A percentile compares a stretch with the other conserved stretches of the same genome.
phyloP scores from a whole-genome alignment of 2,329 filamentous ascomycete genomes.

The Acarospora socialis region DNA sequence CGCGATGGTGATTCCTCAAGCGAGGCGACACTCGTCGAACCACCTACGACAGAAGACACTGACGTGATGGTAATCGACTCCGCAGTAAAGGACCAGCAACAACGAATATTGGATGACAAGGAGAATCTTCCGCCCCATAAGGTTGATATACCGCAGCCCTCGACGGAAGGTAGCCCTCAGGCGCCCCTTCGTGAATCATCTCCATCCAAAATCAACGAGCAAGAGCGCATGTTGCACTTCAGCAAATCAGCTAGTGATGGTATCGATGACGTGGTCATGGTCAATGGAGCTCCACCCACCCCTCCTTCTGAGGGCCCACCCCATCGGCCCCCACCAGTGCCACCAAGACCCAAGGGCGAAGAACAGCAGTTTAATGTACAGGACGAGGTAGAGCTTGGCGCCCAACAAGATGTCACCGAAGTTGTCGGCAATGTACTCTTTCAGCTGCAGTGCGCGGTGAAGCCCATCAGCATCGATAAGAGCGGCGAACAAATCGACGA shows the following conservation, averaged over 20 bases:
- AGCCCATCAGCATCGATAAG: conserved; percentile 48
- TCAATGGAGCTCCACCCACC: conserved; percentile 16
- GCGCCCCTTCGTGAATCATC: conserved; percentile 21
- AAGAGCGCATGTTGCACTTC: conserved; percentile 13
- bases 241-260: conserved; percentile 7
- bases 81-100: conserved; percentile 13
- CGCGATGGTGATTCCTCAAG: conserved; percentile 20
- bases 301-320: conserved; percentile 27
- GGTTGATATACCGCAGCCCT: conserved; percentile 7
- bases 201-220: conserved; percentile 16
- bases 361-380: conserved; percentile 23
- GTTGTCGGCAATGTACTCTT: conserved; percentile 88
- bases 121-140: conserved; percentile 24
- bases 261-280: conserved; percentile 6
- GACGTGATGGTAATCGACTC: conserved; percentile 26
- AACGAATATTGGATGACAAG: conserved; percentile 21
- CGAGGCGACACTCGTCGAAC: conserved; percentile 27
- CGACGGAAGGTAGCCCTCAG: conserved; percentile 7
- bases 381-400: conserved; percentile 41
- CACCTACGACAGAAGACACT: conserved; percentile 12
- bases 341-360: conserved; percentile 34
- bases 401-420: conserved; percentile 92
- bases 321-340: conserved; percentile 42
- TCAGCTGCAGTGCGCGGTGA: conserved; percentile 79
- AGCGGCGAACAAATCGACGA: conserved; percentile 68